Evolutionary conservation across 371 early-diverging fungal genomes (phyloP).

Genomic region (Quaeritorhiza haematococci): DNA sequence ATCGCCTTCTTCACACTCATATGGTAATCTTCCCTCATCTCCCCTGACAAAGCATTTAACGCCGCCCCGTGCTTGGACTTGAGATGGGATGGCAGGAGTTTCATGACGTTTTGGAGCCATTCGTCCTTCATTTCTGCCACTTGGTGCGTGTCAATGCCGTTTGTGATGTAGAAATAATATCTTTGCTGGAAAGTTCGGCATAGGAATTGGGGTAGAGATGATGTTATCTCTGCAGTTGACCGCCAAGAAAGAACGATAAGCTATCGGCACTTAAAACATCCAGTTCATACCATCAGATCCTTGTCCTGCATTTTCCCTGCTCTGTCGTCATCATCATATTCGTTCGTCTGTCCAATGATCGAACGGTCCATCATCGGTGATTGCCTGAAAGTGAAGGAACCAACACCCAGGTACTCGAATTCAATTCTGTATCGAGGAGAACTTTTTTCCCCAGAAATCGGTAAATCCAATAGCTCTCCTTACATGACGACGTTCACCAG

Average conservation of each 20-base stretch:
- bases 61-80: conserved; percentile 27
- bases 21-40: conserved; percentile 55
- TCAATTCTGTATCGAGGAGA: too few relatives aligned
- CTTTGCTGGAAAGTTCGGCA: conserved; percentile 35
- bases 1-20: conserved; percentile 59
- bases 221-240: neutral
- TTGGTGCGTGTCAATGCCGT: conserved; percentile 51
- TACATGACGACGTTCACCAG: conserved; percentile 48
- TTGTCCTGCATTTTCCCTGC: conserved; percentile 16
- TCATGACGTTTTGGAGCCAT: conserved; percentile 48
- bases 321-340: conserved; percentile 2
- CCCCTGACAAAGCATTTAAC: conserved; percentile 31
- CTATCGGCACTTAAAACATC: neutral
- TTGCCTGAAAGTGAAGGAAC: conserved; percentile 6
- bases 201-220: neutral
- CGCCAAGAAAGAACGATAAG: neutral
- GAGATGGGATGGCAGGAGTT: conserved; percentile 30
- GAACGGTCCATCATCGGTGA: neutral
- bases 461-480: neutral
- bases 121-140: conserved; percentile 51
- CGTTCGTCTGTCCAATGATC: neutral
- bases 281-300: conserved; percentile 23
- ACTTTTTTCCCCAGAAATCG: neutral
- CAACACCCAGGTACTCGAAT: neutral
- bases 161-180: conserved; percentile 54